Base-by-base conservation (phyloP, 805 yeast species). In the Yarrowia divulgata region DNA sequence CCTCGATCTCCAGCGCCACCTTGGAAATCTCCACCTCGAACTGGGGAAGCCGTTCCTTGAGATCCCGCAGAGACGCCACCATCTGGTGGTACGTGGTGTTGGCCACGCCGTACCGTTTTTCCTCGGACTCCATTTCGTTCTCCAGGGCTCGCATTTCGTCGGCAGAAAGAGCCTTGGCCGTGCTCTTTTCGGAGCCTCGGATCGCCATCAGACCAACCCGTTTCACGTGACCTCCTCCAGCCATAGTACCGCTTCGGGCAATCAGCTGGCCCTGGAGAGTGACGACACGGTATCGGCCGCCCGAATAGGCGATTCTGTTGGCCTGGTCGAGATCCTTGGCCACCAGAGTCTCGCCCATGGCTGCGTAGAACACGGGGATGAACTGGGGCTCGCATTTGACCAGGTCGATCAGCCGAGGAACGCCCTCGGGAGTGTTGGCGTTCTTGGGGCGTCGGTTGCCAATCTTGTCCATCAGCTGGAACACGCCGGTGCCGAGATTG, bases 181-280 rank as follows among this genome's bases (percentile, higher is more conserved):
- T 54, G 23, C 46, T 45, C 4, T 64, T 79, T 43, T 81, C 76
- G 49, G 84, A 79, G 10, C 68, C 68, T 1, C 23, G 16, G 18
- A 63, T 37, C 70, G 70, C 83, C 86, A 95, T 92, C 1, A 90
- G 88, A 7, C 98, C 99, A 64, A 84, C 84, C 18, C 85, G 83
- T 9, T 83, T 85, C 48, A 84, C 74, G 5, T 72, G 81, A 67
- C 98, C 99, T 79, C 99, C 99, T 74, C 99, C 99, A 58, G 97
- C 87, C 88, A 96, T 88, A 1, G 98, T 91, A 78, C 99, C 99
- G 1, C 97, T 90, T 16, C 89, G 87, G 74, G 93, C 98, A 69
- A 95, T 94, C 29, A 95, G 81, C 73, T 92, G 90, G 32, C 99
- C 99, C 77, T 91, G 97, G 9, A 93, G 77, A 0, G 98, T 93